phyloP scores from a whole-genome alignment of 306 rosid genomes.

The Rosa persica region DNA sequence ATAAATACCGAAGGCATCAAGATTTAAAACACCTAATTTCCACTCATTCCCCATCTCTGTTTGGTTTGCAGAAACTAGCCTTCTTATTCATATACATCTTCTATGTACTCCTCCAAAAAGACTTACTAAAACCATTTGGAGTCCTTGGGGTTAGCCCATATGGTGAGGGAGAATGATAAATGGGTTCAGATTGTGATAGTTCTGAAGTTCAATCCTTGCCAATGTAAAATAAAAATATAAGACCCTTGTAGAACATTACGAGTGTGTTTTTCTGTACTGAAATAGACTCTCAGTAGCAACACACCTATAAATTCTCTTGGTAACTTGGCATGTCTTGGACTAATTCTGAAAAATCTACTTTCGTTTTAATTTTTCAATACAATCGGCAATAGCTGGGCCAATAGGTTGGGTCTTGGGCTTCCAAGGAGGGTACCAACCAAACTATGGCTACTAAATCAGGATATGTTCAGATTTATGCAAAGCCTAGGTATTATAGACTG shows the following conservation, averaged over 20 bases:
- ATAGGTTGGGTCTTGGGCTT: not conserved
- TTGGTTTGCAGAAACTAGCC: not conserved
- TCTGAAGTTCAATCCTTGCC: not conserved
- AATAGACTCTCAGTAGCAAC: not conserved
- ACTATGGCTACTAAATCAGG: not conserved
- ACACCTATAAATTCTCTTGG: not conserved
- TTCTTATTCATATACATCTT: not conserved
- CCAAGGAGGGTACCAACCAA: not conserved
- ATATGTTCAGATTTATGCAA: not conserved
- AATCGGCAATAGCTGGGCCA: not conserved
- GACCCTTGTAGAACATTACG: not conserved
- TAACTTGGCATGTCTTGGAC: not conserved
- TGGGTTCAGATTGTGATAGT: not conserved
- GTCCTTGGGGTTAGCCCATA: not conserved
- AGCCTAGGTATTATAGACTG: not conserved
- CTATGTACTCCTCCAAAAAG: too few species aligned
- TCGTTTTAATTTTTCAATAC: not conserved
- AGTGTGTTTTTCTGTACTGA: not conserved
- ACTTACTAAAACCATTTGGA: too few species aligned
- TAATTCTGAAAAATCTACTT: not conserved
- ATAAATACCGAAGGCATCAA: not conserved
- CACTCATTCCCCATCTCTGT: not conserved
- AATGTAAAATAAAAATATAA: not conserved
- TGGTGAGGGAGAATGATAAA: not conserved
- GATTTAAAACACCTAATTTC: not conserved